Conservation (phyloP, 768 basidiomycete species). For the Boletus vermiculosoides region DNA sequence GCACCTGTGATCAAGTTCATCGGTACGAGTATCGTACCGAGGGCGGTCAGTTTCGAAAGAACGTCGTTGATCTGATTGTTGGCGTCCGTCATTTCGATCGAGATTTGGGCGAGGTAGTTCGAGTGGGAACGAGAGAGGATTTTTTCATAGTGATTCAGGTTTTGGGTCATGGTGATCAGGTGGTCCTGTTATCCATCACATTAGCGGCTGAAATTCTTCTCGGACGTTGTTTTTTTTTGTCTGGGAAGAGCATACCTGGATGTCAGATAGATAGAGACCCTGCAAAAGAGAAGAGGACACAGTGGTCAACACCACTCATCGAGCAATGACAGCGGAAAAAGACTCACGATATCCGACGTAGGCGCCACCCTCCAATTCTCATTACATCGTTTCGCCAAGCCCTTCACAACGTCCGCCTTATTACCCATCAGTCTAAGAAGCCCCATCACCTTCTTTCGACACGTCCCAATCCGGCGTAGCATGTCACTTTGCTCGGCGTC, state of each 20-base stretch:
- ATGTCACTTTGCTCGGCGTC: constrained; percentile 81
- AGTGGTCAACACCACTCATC: constrained; percentile 1
- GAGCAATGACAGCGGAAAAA: not conserved
- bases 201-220: not conserved
- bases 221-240: too few species aligned
- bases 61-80: constrained; percentile 99
- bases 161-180: constrained; percentile 99
- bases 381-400: constrained; percentile 95
- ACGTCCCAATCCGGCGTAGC: constrained; percentile 94
- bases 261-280: constrained; percentile 95
- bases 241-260: constrained; percentile 55
- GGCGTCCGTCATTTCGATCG: constrained; percentile 99
- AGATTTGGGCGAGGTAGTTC: constrained; percentile 98
- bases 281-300: constrained; percentile 25
- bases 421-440: constrained; percentile 95
- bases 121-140: constrained; percentile 98
- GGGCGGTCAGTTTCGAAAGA: constrained; percentile 91
- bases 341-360: constrained; percentile 88
- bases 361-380: constrained; percentile 99
- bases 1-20: constrained; percentile 95
- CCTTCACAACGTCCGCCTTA: constrained; percentile 99
- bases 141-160: constrained; percentile 99
- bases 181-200: constrained; percentile 61
- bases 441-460: constrained; percentile 99
- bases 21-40: constrained; percentile 95